Evolutionary conservation across 257 asterid species (phyloP).

Genomic region (Mentha longifolia): DNA sequence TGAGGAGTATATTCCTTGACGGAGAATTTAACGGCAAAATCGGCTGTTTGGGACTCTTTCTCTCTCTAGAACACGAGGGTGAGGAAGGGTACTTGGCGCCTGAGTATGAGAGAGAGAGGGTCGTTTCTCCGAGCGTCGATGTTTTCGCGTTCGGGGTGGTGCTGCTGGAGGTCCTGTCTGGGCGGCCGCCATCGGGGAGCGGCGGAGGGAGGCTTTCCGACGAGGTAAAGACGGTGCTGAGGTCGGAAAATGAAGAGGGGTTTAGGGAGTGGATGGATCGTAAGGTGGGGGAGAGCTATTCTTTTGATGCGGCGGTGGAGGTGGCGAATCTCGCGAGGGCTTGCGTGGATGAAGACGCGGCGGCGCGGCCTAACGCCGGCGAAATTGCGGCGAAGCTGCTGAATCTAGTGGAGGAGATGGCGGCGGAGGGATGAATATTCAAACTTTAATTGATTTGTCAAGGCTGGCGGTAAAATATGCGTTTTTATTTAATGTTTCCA

Average conservation of each 20-base stretch:
- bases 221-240: slow-evolving; percentile 47
- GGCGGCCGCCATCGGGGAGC: slow-evolving; percentile 38
- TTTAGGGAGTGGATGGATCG: slow-evolving; percentile 66
- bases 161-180: slow-evolving; percentile 66
- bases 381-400: slow-evolving; percentile 56
- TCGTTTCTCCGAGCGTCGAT: slow-evolving; percentile 45
- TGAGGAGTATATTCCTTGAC: slow-evolving; percentile 60
- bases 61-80: slow-evolving; percentile 31
- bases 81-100: slow-evolving; percentile 64
- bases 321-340: slow-evolving; percentile 64
- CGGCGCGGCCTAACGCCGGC: slow-evolving; percentile 60
- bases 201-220: slow-evolving; percentile 39
- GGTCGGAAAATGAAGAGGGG: slow-evolving; percentile 48
- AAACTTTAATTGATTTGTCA: neutral
- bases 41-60: slow-evolving; percentile 70
- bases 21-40: slow-evolving; percentile 67
- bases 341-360: slow-evolving; percentile 64
- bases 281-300: slow-evolving; percentile 59
- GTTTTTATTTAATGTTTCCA: neutral
- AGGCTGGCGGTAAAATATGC: neutral
- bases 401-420: slow-evolving; percentile 48
- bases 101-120: slow-evolving; percentile 40
- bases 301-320: slow-evolving; percentile 53
- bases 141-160: slow-evolving; percentile 73
- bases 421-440: slow-evolving; percentile 29